These are phyloP conservation scores for Musa acuminata DNA, from an alignment of 176 grass and related monocot genomes.

Conservation along the genomic window DNA sequence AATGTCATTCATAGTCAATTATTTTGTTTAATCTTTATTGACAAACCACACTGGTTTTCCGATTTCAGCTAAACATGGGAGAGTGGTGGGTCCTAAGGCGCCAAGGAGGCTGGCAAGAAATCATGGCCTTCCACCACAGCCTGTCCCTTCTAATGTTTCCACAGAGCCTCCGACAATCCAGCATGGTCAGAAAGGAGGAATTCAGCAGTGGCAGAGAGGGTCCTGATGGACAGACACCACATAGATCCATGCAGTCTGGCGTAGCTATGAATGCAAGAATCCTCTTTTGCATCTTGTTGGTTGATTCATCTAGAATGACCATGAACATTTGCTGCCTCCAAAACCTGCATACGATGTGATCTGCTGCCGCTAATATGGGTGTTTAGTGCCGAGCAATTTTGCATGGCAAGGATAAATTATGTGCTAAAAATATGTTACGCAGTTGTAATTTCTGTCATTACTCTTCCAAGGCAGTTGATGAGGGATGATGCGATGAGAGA, in stretches of 20 bases:
- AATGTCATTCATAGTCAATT: background rate
- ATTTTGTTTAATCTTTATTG: background rate
- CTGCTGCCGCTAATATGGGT: background rate
- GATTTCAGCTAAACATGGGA: slow-evolving; percentile 11
- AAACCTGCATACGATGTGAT: background rate
- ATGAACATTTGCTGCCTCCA: background rate
- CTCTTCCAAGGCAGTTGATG: too few relatives aligned
- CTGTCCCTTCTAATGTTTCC: background rate
- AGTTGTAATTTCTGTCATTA: too few relatives aligned
- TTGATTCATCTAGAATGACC: background rate
- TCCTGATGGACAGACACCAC: background rate
- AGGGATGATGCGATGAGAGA: too few relatives aligned
- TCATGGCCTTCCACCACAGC: slow-evolving; percentile 1
- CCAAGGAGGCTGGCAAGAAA: slow-evolving; percentile 16
- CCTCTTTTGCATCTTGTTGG: background rate
- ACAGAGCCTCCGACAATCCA: background rate
- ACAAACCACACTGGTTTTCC: background rate
- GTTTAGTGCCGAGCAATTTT: background rate
- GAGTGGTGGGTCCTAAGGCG: slow-evolving; percentile 13
- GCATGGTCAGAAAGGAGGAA: background rate
- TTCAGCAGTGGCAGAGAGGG: background rate
- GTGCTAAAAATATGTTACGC: too few relatives aligned
- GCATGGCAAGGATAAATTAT: slow-evolving; percentile 14
- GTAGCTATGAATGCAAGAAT: background rate
- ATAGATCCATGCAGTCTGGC: background rate